Percentiles rank a stretch among this genome's conserved stretches.
phyloP scores from a whole-genome alignment of 345 rosid genomes.

The Eucalyptus sp. region DNA sequence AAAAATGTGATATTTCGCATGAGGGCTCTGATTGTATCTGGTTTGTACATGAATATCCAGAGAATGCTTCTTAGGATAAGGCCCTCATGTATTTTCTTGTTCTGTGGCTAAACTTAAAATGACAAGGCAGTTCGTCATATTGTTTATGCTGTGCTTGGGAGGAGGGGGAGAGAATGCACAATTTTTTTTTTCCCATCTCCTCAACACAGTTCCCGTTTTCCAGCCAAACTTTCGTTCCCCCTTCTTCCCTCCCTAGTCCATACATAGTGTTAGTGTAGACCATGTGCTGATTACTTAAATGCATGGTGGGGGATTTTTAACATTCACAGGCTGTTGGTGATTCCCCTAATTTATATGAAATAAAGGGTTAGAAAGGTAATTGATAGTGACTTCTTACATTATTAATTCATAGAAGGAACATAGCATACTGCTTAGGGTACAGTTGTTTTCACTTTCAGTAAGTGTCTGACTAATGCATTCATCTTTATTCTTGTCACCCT shows the following conservation, averaged over 20 bases:
- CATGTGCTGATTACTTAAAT: neutral
- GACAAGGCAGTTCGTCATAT: neutral
- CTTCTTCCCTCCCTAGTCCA: neutral
- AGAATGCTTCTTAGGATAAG: neutral
- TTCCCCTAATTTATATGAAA: neutral
- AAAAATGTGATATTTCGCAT: neutral
- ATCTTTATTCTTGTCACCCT: neutral
- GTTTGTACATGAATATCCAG: neutral
- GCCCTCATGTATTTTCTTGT: neutral
- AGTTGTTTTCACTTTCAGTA: neutral
- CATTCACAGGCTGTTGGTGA: neutral
- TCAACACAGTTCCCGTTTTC: neutral
- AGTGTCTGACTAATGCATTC: neutral
- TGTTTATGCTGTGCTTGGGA: neutral
- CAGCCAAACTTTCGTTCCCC: neutral
- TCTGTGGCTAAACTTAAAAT: neutral
- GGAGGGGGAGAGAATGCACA: neutral
- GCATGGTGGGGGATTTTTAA: neutral
- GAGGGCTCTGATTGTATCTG: neutral
- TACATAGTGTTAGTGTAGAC: neutral
- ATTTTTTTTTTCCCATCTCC: neutral
- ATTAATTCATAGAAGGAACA: neutral
- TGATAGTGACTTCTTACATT: neutral
- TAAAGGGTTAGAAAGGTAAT: neutral
- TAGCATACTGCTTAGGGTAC: neutral